Evolutionary conservation across 2,329 filamentous ascomycete genomes (phyloP).

Genomic region (Penicillium fuscoglaucum): DNA sequence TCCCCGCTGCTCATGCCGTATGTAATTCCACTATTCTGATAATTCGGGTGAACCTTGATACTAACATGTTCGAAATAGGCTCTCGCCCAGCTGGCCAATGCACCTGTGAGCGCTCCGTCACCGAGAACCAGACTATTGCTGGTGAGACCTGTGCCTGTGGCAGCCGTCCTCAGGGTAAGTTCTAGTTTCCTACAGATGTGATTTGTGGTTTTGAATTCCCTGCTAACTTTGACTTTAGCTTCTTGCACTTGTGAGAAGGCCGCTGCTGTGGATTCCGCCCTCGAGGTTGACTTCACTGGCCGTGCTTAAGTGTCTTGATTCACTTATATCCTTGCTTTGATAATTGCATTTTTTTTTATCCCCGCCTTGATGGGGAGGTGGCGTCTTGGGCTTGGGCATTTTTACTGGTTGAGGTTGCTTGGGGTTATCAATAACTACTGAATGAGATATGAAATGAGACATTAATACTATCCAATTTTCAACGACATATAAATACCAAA

Average conservation of each 20-base stretch:
- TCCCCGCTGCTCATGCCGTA: conserved; percentile 78
- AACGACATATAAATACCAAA: background rate
- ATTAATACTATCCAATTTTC: background rate
- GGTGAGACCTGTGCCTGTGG: conserved; percentile 75
- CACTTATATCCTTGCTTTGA: background rate
- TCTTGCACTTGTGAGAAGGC: conserved; percentile 83
- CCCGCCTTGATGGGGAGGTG: background rate
- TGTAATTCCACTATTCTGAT: conserved; percentile 27
- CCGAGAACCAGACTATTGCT: conserved; percentile 65
- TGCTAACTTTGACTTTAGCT: conserved; percentile 43
- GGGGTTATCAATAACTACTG: background rate
- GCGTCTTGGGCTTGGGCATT: conserved; percentile 10
- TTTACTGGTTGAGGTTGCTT: background rate
- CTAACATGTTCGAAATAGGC: conserved; percentile 38
- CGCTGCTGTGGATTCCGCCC: conserved; percentile 59
- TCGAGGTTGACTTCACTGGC: conserved; percentile 86
- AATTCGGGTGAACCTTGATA: background rate
- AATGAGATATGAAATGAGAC: conserved; percentile 1
- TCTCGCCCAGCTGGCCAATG: conserved; percentile 76
- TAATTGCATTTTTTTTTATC: conserved; percentile 15
- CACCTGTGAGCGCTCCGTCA: conserved; percentile 71
- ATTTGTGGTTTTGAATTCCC: conserved; percentile 1
- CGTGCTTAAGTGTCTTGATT: conserved; percentile 39
- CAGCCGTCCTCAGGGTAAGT: conserved; percentile 67
- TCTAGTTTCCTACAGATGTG: background rate